Base-by-base conservation (phyloP, 1,284 basidiomycete species). In the Flammula alnicola region DNA sequence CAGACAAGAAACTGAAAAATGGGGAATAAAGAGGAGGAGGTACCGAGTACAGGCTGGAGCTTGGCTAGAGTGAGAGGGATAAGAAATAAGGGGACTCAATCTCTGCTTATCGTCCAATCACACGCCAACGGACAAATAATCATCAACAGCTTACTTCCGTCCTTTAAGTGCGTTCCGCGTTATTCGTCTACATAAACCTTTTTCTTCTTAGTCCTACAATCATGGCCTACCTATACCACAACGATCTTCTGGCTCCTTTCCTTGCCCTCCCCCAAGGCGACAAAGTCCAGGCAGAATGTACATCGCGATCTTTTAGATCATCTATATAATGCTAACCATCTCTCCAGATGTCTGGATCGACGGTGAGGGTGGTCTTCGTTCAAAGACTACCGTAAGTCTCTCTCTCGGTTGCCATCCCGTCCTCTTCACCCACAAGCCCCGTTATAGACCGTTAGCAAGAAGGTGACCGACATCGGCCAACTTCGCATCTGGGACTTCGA, bases 401-500 rank as follows among this genome's bases (percentile, higher is more conserved):
- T 38, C 45, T 39, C 37, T 35, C 44, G 33, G 46, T 43, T 49
- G 7, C 35, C 44, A n/a, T n/a, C 35, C 14, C 30, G 42, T 46
- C 26, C 5, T 36, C 14, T 36, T 37, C 42, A 44, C 42, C 44
- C 56, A 35, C 37, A 33, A 55, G 16, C 31, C 55, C 30, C 49
- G 51, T 40, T 52, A 0, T 63, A 93, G 88, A 95, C 93, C 52
- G 83, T 93, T 66, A 72, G 78, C 71, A 87, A 89, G 72, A 87
- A 88, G 70, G 82, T 94, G 66, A 91, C 90, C 64, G 90, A 93
- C 68, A 84, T 94, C 60, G 84, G 83, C 62, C 82, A 91, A 66
- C 87, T 96, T 57, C 93, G 94, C 66, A 84, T 91, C 74, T 99
- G 96, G 96, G 97, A 99, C 81, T 99, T 99, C 68, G 96, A 99